phyloP scores from a whole-genome alignment of 164 flowering plant species.

The Houttuynia cordata region DNA sequence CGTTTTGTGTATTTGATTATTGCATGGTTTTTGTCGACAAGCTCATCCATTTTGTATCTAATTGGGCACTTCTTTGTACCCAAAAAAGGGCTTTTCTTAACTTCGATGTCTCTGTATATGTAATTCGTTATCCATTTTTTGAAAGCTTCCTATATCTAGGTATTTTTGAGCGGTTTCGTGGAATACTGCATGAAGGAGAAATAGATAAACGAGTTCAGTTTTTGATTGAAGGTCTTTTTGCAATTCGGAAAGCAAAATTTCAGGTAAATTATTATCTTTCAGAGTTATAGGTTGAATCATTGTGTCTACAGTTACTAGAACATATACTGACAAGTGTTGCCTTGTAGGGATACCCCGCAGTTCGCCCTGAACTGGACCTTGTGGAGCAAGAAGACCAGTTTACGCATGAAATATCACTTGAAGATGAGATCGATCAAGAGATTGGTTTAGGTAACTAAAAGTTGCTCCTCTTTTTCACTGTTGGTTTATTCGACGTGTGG shows the following conservation, averaged over 20 bases:
- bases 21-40: no score
- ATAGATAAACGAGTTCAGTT: constrained; percentile 90
- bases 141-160: constrained; percentile 22
- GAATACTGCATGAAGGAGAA: constrained; percentile 95
- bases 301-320: background rate
- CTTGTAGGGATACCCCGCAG: constrained; percentile 75
- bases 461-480: background rate
- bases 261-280: constrained; percentile 48
- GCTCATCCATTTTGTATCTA: no score
- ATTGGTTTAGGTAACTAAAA: constrained; percentile 47
- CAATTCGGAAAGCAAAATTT: constrained; percentile 88
- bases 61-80: background rate
- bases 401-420: constrained; percentile 79
- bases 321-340: background rate
- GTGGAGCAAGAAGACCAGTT: constrained; percentile 88
- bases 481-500: no score
- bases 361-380: constrained; percentile 87
- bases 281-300: background rate
- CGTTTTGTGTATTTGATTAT: background rate
- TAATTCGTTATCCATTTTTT: background rate
- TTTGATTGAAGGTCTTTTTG: constrained; percentile 93
- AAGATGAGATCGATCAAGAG: constrained; percentile 70
- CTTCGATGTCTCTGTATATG: background rate
- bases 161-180: constrained; percentile 94
- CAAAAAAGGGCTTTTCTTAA: no score